Evolutionary conservation across 2,329 filamentous ascomycete genomes (phyloP).

Genomic region (Penicillium sp.): DNA sequence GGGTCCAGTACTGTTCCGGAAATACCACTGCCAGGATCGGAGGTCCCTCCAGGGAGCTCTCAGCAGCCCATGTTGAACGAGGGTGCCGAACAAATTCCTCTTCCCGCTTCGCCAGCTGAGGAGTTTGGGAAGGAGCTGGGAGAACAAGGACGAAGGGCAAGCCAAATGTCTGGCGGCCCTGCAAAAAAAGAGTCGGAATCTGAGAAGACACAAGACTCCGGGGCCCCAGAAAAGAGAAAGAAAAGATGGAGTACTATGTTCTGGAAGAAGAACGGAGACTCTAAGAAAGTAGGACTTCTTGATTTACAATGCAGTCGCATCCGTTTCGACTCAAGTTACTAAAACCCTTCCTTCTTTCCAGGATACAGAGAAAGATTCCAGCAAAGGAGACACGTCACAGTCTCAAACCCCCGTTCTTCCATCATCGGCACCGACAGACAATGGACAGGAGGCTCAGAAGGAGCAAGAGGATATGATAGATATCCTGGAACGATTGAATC

Average conservation of each 20-base stretch:
- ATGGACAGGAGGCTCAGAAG: conserved; percentile 45
- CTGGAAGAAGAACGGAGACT: conserved; percentile 36
- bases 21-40: background rate
- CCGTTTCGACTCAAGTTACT: background rate
- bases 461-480: conserved; percentile 72
- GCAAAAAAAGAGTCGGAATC: conserved; percentile 16
- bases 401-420: conserved; percentile 3
- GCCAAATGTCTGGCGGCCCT: conserved; percentile 20
- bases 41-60: background rate
- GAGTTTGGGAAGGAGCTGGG: conserved; percentile 37
- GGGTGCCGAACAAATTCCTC: conserved; percentile 42
- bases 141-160: conserved; percentile 36
- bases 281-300: conserved; percentile 31
- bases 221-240: conserved; percentile 30
- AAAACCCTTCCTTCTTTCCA: background rate
- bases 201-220: conserved; percentile 17
- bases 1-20: background rate
- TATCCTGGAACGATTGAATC: conserved; percentile 80
- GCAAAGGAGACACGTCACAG: background rate
- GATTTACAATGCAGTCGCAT: background rate
- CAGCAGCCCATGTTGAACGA: conserved; percentile 34
- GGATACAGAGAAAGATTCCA: conserved; percentile 6
- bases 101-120: conserved; percentile 51
- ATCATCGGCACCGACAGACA: conserved; percentile 23
- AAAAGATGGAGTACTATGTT: conserved; percentile 42